Base-by-base conservation (phyloP, 75 land plant species). In the Pinus taeda region DNA sequence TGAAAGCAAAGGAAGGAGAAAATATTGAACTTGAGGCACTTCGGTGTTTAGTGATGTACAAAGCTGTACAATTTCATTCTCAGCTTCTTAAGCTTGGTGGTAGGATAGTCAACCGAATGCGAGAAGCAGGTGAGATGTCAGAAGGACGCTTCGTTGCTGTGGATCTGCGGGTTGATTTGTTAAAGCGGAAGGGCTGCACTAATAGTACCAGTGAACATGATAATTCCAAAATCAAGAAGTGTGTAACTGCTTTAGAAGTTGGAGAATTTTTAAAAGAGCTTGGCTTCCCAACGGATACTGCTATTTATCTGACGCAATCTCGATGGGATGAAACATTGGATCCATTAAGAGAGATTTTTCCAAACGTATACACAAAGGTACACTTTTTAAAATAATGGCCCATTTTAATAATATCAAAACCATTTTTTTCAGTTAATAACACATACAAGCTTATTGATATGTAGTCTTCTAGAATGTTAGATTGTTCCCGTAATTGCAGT, bases 231-330 rank as follows among this genome's bases (percentile, higher is more conserved):
- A 79, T 36, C 66, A 80, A 63, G 71, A 78, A 81, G 30, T 83
- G 85, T 76, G 75, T 83, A 13, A 45, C 59, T 56, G 67, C 78
- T 39, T 26, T 59, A 49, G 85, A 80, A 15, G 65, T 83, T 13
- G 85, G 78, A n/a, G 21, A 57, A 45, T 76, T 83, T 22, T 71
- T 83, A 60, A 67, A 76, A 72, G 58, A 65, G 29, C 57, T 75
- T 49, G 82, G 85, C 33, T 83, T 76, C 60, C 73, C 78, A 76
- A 33, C 78, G 21, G 59, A 83, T 45, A 80, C 82, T 29, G 83
- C 85, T n/a, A 79, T 83, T n/a, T 83, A 83, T 56, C 59, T 83
- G 79, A 83, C 85, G 36, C 82, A 83, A 62, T 80, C 85, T 24
- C 84, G 85, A 36, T 71, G 77, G 78, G 82, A 80, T 72, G 55